Conservation (phyloP, 2,329 filamentous ascomycete species). For the Fusarium penzigii region DNA sequence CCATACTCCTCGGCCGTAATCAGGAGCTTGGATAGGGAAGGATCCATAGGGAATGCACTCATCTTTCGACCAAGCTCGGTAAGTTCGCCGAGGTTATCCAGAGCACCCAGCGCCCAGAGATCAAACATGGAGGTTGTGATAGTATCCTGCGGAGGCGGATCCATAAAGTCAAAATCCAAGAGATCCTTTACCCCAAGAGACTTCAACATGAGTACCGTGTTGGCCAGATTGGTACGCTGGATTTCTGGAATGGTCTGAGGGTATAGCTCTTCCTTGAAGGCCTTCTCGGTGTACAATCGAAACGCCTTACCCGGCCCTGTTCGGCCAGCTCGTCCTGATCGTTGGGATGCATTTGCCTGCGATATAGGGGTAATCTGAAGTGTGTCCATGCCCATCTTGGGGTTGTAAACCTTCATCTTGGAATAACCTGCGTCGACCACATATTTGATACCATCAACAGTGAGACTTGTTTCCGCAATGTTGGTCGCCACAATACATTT, state of each 20-base stretch:
- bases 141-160: slow-evolving; percentile 95
- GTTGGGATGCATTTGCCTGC: slow-evolving; percentile 91
- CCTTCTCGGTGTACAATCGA: slow-evolving; percentile 89
- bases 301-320: slow-evolving; percentile 96
- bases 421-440: slow-evolving; percentile 96
- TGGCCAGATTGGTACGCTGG: slow-evolving; percentile 91
- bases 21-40: slow-evolving; percentile 88
- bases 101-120: slow-evolving; percentile 89
- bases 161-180: slow-evolving; percentile 98
- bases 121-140: slow-evolving; percentile 98
- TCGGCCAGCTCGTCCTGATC: slow-evolving; percentile 88
- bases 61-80: slow-evolving; percentile 86
- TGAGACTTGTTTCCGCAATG: slow-evolving; percentile 96
- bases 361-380: slow-evolving; percentile 97
- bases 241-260: slow-evolving; percentile 97
- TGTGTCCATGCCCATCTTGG: slow-evolving; percentile 98
- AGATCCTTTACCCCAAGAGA: slow-evolving; percentile 92
- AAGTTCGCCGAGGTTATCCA: slow-evolving; percentile 92
- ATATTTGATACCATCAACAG: slow-evolving; percentile 98
- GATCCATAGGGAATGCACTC: slow-evolving; percentile 98
- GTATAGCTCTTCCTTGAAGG: slow-evolving; percentile 95
- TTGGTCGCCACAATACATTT: slow-evolving; percentile 99
- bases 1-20: slow-evolving; percentile 89
- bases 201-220: slow-evolving; percentile 92
- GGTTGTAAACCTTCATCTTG: slow-evolving; percentile 98